Evolutionary conservation across 495 filamentous ascomycete genomes (phyloP).

Genomic region (Penicillium daleae): DNA sequence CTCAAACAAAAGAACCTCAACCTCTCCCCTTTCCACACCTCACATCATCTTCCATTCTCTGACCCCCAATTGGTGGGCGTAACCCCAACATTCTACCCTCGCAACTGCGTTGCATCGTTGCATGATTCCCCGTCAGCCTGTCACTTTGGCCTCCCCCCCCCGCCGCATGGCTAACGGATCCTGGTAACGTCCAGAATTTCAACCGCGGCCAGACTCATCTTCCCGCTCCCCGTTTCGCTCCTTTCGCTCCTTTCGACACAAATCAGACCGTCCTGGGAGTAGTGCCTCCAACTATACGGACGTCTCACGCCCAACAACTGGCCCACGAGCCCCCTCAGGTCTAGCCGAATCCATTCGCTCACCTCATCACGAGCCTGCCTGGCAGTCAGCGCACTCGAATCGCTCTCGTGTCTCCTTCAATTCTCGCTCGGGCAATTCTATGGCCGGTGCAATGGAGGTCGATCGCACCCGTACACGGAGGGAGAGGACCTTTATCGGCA

Average conservation of each 20-base stretch:
- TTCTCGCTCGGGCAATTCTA: slow-evolving; percentile 56
- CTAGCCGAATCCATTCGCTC: slow-evolving; percentile 28
- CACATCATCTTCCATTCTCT: neutral
- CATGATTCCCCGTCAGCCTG: slow-evolving; percentile 22
- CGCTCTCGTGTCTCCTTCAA: slow-evolving; percentile 50
- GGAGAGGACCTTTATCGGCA: slow-evolving; percentile 94
- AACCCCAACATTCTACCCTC: slow-evolving; percentile 12
- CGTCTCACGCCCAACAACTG: slow-evolving; percentile 13
- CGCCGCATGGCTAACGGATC: slow-evolving; percentile 29
- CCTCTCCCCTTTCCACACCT: neutral
- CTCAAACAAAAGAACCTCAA: neutral
- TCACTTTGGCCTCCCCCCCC: slow-evolving; percentile 17
- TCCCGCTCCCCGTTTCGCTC: slow-evolving; percentile 42
- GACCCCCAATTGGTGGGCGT: slow-evolving; percentile 6
- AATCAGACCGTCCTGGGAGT: slow-evolving; percentile 37
- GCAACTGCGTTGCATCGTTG: slow-evolving; percentile 3
- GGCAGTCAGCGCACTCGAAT: slow-evolving; percentile 33
- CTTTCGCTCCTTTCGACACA: slow-evolving; percentile 39
- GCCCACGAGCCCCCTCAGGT: slow-evolving; percentile 36
- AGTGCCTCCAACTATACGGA: slow-evolving; percentile 35
- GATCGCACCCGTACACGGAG: slow-evolving; percentile 81
- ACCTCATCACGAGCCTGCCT: slow-evolving; percentile 21
- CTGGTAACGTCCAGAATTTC: slow-evolving; percentile 36
- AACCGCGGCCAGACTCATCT: slow-evolving; percentile 38
- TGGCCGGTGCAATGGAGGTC: slow-evolving; percentile 74